Conservation (phyloP, 1,284 basidiomycete species). For the Boletus smithii region DNA sequence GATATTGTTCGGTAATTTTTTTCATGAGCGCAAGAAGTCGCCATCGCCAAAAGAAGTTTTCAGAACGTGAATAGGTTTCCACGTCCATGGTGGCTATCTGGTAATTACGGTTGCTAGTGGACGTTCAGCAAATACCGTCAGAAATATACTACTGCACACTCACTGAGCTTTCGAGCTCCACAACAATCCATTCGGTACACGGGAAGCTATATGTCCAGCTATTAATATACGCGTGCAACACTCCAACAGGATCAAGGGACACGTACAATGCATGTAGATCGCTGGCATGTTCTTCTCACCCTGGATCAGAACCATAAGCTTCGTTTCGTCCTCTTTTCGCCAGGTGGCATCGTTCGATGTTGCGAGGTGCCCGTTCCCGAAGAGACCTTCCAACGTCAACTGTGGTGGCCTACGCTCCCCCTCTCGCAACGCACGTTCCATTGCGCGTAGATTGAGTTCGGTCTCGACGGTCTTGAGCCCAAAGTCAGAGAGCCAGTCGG, state of each 20-base stretch:
- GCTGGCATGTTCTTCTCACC: slow-evolving; percentile 42
- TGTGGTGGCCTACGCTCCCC: slow-evolving; percentile 18
- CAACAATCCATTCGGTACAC: slow-evolving; percentile 21
- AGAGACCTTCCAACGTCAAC: slow-evolving; percentile 39
- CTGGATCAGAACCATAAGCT: slow-evolving; percentile 37
- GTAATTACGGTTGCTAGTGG: slow-evolving; percentile 37
- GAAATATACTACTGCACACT: slow-evolving; percentile 5
- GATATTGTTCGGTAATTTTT: slow-evolving; percentile 36
- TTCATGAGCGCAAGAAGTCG: slow-evolving; percentile 39
- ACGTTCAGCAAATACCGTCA: slow-evolving; percentile 1
- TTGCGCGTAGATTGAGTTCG: slow-evolving; percentile 42
- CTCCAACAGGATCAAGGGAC: neutral
- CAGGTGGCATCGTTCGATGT: slow-evolving; percentile 15
- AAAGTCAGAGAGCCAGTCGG: slow-evolving; percentile 45
- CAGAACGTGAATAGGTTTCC: slow-evolving; percentile 41
- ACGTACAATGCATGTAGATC: slow-evolving; percentile 44
- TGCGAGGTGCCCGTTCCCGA: slow-evolving; percentile 24
- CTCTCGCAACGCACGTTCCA: slow-evolving; percentile 22
- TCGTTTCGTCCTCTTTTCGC: slow-evolving; percentile 27
- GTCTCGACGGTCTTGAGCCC: slow-evolving; percentile 39
- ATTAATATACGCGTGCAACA: slow-evolving; percentile 5
- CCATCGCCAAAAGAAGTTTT: slow-evolving; percentile 46
- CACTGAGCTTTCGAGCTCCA: slow-evolving; percentile 32
- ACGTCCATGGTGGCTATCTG: slow-evolving; percentile 44
- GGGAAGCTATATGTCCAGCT: slow-evolving; percentile 9